A percentile compares a stretch with the other conserved stretches of the same genome.
Conservation (phyloP, 495 filamentous ascomycete species). For the Trichoderma gamsii region DNA sequence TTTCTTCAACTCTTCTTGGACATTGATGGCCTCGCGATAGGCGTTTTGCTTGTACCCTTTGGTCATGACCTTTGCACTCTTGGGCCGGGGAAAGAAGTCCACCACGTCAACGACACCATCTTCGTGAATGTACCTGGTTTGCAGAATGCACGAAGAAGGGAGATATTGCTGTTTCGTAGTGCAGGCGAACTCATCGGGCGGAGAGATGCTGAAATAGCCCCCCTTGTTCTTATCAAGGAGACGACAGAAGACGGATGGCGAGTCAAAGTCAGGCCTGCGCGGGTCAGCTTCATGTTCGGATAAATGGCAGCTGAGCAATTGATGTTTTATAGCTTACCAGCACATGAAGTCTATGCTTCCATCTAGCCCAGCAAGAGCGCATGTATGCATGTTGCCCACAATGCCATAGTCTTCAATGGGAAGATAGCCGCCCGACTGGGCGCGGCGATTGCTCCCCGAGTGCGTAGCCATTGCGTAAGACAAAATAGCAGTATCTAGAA, state of each 20-base stretch:
- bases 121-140: conserved; percentile 65
- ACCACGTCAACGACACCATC: conserved; percentile 63
- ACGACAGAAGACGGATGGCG: conserved; percentile 59
- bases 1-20: conserved; percentile 50
- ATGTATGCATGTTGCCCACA: conserved; percentile 74
- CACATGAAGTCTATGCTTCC: conserved; percentile 72
- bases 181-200: conserved; percentile 36
- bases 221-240: conserved; percentile 66
- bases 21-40: conserved; percentile 44
- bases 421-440: conserved; percentile 40
- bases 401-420: conserved; percentile 71
- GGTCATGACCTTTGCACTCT: conserved; percentile 35
- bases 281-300: conserved; percentile 9
- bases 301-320: background rate
- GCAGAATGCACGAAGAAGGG: conserved; percentile 62
- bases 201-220: conserved; percentile 60
- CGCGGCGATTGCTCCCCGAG: conserved; percentile 21
- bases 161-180: conserved; percentile 67
- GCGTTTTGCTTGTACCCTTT: conserved; percentile 40
- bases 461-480: conserved; percentile 17
- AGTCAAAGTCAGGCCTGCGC: conserved; percentile 61
- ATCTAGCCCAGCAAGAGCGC: conserved; percentile 63
- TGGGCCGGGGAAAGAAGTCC: conserved; percentile 66
- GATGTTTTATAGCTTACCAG: conserved; percentile 43
- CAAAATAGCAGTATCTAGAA: background rate